Percentiles rank a stretch among this genome's conserved stretches.
These are phyloP conservation scores for Chenopodium berlandieri DNA, from an alignment of 148 eudicot species.

Conservation along the genomic window DNA sequence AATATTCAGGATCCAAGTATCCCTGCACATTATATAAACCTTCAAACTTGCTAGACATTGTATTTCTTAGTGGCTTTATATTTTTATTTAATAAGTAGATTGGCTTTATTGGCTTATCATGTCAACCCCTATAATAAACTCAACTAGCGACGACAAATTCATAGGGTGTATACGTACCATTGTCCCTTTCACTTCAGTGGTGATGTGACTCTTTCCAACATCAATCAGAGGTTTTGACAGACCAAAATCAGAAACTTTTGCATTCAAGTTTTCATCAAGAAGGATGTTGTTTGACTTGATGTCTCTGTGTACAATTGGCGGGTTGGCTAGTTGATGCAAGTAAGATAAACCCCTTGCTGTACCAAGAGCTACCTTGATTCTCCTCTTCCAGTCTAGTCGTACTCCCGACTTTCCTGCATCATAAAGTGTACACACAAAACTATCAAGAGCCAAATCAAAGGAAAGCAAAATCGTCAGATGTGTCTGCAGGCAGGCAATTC, in stretches of 20 bases:
- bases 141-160: neutral
- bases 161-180: conserved; percentile 39
- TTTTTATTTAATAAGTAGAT: too few species aligned
- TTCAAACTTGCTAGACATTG: too few species aligned
- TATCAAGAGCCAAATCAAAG: too few species aligned
- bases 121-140: neutral
- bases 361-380: conserved; percentile 71
- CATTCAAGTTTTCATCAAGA: conserved; percentile 74
- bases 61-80: too few species aligned
- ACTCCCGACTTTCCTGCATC: conserved; percentile 74
- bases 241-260: conserved; percentile 91
- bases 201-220: conserved; percentile 64
- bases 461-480: too few species aligned
- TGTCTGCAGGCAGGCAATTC: too few species aligned
- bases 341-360: conserved; percentile 90
- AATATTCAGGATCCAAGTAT: conserved; percentile 92
- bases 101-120: neutral
- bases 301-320: conserved; percentile 89
- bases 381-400: conserved; percentile 76
- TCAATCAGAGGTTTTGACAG: conserved; percentile 75
- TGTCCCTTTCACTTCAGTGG: conserved; percentile 94
- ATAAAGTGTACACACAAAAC: too few species aligned
- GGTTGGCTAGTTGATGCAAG: conserved; percentile 81
- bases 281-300: conserved; percentile 80
- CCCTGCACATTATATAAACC: conserved; percentile 43